A percentile compares a stretch with the other conserved stretches of the same genome.
Evolutionary conservation across 1,139 yeast genomes (phyloP).

Genomic region (Debaryomycetaceae sp.): DNA sequence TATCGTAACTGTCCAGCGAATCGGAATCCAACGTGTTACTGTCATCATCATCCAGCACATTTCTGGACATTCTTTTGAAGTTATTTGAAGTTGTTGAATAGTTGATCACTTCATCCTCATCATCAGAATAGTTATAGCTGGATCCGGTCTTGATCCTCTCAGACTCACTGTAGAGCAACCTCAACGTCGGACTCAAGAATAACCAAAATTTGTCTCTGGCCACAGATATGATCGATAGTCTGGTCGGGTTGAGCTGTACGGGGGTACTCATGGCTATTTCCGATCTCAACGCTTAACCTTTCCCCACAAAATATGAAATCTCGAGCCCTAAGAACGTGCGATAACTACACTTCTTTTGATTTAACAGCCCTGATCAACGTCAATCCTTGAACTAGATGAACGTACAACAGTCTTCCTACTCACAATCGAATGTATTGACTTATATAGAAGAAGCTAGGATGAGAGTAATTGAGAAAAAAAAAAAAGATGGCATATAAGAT

Average conservation of each 20-base stretch:
- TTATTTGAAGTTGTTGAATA: slow-evolving; percentile 8
- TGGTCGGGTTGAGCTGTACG: slow-evolving; percentile 43
- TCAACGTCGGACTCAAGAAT: slow-evolving; percentile 44
- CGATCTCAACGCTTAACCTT: background rate
- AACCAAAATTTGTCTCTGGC: slow-evolving; percentile 51
- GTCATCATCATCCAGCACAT: background rate
- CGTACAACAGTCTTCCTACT: background rate
- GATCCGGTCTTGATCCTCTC: slow-evolving; percentile 11
- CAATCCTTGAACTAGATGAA: too few species aligned
- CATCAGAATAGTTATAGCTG: slow-evolving; percentile 13
- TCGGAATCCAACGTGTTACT: background rate
- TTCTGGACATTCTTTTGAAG: background rate
- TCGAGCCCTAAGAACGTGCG: too few species aligned
- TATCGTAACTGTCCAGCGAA: background rate
- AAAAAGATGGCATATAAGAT: background rate
- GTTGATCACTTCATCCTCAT: slow-evolving; percentile 14
- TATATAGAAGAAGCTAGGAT: background rate
- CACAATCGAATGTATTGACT: background rate
- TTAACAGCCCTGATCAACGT: too few species aligned
- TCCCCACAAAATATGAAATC: background rate
- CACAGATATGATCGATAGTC: slow-evolving; percentile 45
- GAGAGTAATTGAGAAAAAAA: too few species aligned
- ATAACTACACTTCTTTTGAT: too few species aligned
- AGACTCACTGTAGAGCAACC: slow-evolving; percentile 29
- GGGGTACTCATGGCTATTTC: slow-evolving; percentile 27